phyloP scores from a whole-genome alignment of 2,329 filamentous ascomycete genomes.

The Ceratocystis cacaofunesta region DNA sequence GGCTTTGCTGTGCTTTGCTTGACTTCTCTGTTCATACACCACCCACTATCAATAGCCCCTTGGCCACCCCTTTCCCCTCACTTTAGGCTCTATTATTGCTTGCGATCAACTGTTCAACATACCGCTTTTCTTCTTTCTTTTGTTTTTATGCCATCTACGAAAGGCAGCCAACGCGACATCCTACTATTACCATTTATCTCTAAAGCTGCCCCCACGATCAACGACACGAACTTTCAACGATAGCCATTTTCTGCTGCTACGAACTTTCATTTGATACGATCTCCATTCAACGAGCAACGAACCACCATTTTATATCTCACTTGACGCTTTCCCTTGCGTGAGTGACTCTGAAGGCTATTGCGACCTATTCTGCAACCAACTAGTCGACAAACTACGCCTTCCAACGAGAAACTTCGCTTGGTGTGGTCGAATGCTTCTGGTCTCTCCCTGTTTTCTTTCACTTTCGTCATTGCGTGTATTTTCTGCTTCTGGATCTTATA shows the following conservation, averaged over 20 bases:
- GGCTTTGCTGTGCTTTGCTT: neutral
- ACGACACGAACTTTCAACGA: neutral
- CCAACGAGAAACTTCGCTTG: neutral
- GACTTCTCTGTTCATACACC: neutral
- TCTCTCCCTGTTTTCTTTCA: neutral
- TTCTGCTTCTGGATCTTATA: neutral
- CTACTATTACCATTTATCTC: conserved; percentile 4
- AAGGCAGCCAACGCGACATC: neutral
- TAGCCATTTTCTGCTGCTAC: neutral
- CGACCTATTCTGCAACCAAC: no score
- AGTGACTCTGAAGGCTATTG: no score
- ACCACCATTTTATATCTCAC: neutral
- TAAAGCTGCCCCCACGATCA: neutral
- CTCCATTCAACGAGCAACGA: neutral
- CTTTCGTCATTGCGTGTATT: neutral
- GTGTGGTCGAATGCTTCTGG: neutral
- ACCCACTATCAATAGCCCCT: neutral
- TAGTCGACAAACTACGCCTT: neutral
- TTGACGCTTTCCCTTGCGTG: neutral
- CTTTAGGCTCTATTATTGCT: neutral
- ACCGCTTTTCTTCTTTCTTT: neutral
- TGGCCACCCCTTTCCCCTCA: neutral
- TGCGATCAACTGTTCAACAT: neutral
- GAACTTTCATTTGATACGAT: neutral
- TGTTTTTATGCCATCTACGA: neutral